A percentile compares a stretch with the other conserved stretches of the same genome.
Evolutionary conservation across 75 land plant species (phyloP).

Genomic region (Pinus taeda): DNA sequence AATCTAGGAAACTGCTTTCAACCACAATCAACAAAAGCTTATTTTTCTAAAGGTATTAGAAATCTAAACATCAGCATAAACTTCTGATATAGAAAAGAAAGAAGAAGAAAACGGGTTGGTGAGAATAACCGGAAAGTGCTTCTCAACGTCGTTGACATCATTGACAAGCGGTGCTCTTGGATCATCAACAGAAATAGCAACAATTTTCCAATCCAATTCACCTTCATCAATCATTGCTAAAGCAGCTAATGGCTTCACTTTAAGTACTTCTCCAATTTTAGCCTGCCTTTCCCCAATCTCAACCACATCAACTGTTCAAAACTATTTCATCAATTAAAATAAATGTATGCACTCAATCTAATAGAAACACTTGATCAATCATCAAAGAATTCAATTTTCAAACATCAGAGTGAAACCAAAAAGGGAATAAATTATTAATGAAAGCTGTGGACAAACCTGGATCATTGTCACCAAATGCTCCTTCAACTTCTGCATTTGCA

Average conservation of each 20-base stretch:
- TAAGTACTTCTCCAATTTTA: conserved; percentile 75
- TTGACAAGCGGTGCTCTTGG: conserved; percentile 90
- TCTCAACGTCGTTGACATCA: conserved; percentile 85
- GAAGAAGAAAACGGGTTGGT: too few species aligned
- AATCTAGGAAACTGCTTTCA: too few species aligned
- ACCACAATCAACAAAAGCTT: too few species aligned
- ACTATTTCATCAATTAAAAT: neutral
- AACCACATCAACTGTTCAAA: conserved; percentile 85
- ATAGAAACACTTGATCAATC: neutral
- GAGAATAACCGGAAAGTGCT: conserved; percentile 79
- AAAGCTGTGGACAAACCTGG: conserved; percentile 53
- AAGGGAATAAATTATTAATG: neutral
- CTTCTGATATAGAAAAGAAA: too few species aligned
- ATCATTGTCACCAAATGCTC: conserved; percentile 94
- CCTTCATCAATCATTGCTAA: conserved; percentile 99
- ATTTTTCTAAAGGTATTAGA: too few species aligned
- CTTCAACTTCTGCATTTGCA: conserved; percentile 86
- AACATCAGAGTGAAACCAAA: neutral
- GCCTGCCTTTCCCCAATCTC: conserved; percentile 83
- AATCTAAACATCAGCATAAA: too few species aligned
- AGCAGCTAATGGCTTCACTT: conserved; percentile 88
- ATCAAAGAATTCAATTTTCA: neutral
- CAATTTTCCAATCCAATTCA: conserved; percentile 98
- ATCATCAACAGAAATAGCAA: conserved; percentile 95
- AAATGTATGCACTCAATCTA: neutral